A percentile compares a stretch with the other conserved stretches of the same genome.
These are phyloP conservation scores for Phlebopus sp. DNA, from an alignment of 1,284 basidiomycete genomes.

Conservation along the genomic window DNA sequence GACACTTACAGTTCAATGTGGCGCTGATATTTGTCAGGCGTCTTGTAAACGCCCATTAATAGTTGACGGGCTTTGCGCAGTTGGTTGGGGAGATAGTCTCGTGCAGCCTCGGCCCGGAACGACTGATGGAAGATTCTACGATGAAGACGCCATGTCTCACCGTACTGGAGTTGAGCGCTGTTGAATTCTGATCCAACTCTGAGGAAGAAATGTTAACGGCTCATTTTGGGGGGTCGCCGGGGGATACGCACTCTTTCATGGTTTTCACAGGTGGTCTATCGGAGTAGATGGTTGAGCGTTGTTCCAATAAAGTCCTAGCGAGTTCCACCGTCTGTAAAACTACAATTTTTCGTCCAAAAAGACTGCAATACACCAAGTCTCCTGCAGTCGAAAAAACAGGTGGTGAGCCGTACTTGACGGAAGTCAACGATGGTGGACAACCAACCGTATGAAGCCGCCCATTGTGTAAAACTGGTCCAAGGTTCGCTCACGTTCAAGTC, in stretches of 20 bases:
- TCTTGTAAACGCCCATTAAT: slow-evolving; percentile 19
- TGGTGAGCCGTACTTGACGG: slow-evolving; percentile 4
- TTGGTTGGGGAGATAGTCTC: slow-evolving; percentile 26
- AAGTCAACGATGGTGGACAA: slow-evolving; percentile 1
- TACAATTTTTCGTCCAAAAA: slow-evolving; percentile 25
- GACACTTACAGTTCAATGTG: slow-evolving; percentile 31
- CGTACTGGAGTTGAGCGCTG: slow-evolving; percentile 29
- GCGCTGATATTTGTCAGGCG: slow-evolving; percentile 26
- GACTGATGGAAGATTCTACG: slow-evolving; percentile 33
- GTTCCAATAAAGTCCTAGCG: slow-evolving; percentile 34
- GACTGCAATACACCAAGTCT: slow-evolving; percentile 25
- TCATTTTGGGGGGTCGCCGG: not conserved
- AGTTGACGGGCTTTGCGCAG: slow-evolving; percentile 29
- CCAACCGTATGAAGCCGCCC: slow-evolving; percentile 28
- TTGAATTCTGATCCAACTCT: slow-evolving; percentile 32
- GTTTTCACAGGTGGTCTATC: slow-evolving; percentile 31
- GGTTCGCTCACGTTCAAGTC: slow-evolving; percentile 23
- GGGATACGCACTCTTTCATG: slow-evolving; percentile 18
- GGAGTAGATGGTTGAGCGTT: slow-evolving; percentile 33
- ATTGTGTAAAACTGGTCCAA: slow-evolving; percentile 32
- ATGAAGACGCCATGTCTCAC: slow-evolving; percentile 31
- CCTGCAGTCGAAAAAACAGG: slow-evolving; percentile 14
- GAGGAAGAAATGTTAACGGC: slow-evolving; percentile 1
- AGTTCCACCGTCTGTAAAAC: slow-evolving; percentile 31
- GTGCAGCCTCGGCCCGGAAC: slow-evolving; percentile 28